phyloP scores from a whole-genome alignment of 208 protist genomes.

The Ichthyophonus hoferi region DNA sequence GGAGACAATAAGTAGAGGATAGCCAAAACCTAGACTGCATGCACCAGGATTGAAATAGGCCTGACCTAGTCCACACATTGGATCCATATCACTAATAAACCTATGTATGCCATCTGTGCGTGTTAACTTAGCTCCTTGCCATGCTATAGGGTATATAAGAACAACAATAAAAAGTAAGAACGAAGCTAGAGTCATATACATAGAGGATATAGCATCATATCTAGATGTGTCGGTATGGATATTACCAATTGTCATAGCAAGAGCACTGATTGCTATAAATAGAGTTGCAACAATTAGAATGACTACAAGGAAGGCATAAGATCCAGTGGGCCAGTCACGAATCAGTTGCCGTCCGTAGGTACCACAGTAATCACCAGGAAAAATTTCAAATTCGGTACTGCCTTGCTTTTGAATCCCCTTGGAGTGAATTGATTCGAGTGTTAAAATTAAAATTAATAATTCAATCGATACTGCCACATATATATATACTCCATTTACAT shows the following conservation, averaged over 20 bases:
- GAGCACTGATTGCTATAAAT: background rate
- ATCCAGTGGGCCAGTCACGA: background rate
- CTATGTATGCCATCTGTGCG: background rate
- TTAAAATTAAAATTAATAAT: too few relatives aligned
- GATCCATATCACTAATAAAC: background rate
- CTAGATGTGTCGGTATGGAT: background rate
- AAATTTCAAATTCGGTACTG: too few relatives aligned
- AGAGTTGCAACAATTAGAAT: background rate
- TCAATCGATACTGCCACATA: too few relatives aligned
- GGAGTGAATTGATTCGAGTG: too few relatives aligned
- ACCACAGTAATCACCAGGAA: background rate
- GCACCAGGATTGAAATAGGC: background rate
- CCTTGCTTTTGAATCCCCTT: too few relatives aligned
- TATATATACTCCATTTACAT: too few relatives aligned
- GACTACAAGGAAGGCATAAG: background rate
- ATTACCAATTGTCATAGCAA: background rate
- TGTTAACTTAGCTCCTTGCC: background rate
- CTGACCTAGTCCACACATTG: background rate
- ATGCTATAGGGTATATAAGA: constrained; percentile 2
- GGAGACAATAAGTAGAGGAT: background rate
- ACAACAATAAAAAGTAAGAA: background rate
- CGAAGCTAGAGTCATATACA: background rate
- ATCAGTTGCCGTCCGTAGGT: background rate
- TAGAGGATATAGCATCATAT: background rate
- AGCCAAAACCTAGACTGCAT: background rate